Base-by-base conservation (phyloP, 2,329 filamentous ascomycete species). In the Magnaporthiopsis rhizophila region DNA sequence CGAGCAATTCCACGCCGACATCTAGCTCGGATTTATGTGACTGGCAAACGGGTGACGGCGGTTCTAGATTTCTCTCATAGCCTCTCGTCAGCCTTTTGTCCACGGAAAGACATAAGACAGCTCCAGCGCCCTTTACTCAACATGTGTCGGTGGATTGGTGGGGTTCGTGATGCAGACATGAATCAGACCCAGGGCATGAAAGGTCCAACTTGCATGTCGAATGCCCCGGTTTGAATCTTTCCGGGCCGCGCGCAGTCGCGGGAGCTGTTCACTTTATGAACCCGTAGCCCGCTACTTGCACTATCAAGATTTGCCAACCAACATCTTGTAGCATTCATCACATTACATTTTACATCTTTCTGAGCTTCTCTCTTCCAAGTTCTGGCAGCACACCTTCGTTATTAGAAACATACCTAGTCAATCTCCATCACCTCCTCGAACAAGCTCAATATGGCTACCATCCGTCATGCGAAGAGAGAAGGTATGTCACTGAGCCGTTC, bases 401-500 rank as follows among this genome's bases (percentile, higher is more conserved):
- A 2, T 21, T n/a, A 8, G 11, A 53, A 4, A 53, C 5, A 21
- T 3, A n/a, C 7, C 34, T 30, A 8, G n/a, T 13, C 18, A n/a
- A 8, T 5, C 45, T n/a, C 21, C 18, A 53, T n/a, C 21, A 53
- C 7, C 45, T 53, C 11, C 7, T n/a, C n/a, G 7, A 53, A 53
- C 45, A 53, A n/a, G 6, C 26, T 30, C 59, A 45, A 8, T 12
- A 63, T 63, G 62, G 62, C 56, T 21, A 63, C 62, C 56, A 24
- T 59, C 24, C 58, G 32, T n/a, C 57, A 63, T 45, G 62, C 62
- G 21, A 24, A 18, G 26, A 57, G 62, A 15, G 62, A 63, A 15
- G 62, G 62, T 63, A 56, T 26, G 5, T 11, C 28, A 3, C 38
- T 9, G 45, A 30, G n/a, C n/a, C 21, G 15, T 12, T 9, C 24